Evolutionary conservation across 208 protist species (phyloP).

Genomic region (Acanthamoeba comandoni): DNA sequence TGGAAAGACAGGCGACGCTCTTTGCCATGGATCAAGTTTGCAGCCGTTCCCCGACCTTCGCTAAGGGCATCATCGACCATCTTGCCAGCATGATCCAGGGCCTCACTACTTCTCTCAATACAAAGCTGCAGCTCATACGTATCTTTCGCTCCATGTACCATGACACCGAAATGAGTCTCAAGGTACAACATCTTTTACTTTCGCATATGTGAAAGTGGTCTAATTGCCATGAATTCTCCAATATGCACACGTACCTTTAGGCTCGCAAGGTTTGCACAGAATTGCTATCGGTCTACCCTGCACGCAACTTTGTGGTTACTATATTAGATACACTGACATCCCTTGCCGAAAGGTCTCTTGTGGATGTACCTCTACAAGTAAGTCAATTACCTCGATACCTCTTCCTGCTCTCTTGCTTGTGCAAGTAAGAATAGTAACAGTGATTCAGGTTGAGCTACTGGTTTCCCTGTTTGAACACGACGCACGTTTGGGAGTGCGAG

Average conservation of each 20-base stretch:
- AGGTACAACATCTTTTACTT: not conserved
- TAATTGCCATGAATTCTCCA: not conserved
- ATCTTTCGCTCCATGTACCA: slow-evolving; percentile 64
- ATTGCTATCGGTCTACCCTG: not conserved
- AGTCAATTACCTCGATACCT: no score
- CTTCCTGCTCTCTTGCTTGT: no score
- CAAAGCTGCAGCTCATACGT: slow-evolving; percentile 31
- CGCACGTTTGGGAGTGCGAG: no score
- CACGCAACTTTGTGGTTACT: slow-evolving; percentile 15
- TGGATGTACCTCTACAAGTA: slow-evolving; percentile 25
- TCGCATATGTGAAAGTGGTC: not conserved
- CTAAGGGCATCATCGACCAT: slow-evolving; percentile 19
- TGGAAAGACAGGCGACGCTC: slow-evolving; percentile 23
- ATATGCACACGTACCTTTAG: not conserved
- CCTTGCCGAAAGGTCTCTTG: not conserved
- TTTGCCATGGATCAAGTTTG: slow-evolving; percentile 58
- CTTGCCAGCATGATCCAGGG: slow-evolving; percentile 38
- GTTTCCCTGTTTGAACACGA: no score
- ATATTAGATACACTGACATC: slow-evolving; percentile 22
- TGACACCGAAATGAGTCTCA: not conserved
- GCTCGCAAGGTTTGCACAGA: not conserved
- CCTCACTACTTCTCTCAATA: not conserved
- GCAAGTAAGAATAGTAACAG: no score
- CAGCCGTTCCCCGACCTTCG: slow-evolving; percentile 40
- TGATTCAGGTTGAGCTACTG: no score